phyloP scores from a whole-genome alignment of 176 grass and related monocot genomes.

The Rhynchospora breviuscula region DNA sequence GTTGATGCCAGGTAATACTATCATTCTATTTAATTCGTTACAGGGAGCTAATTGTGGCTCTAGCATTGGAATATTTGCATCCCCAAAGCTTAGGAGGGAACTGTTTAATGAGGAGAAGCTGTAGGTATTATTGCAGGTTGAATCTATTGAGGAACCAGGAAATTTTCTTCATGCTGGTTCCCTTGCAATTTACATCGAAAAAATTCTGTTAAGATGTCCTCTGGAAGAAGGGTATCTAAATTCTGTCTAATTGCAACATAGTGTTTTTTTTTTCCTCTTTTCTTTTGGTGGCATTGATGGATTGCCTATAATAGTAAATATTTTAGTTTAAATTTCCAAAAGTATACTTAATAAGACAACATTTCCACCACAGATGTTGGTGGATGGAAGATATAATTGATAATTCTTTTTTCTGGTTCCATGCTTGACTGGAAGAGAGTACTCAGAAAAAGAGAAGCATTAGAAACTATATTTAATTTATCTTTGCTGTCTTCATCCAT shows the following conservation, averaged over 20 bases:
- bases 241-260: neutral
- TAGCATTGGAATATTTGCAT: neutral
- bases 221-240: neutral
- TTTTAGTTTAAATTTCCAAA: neutral
- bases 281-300: neutral
- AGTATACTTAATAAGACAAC: neutral
- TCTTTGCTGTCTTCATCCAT: no score
- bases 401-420: neutral
- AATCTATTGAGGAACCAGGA: neutral
- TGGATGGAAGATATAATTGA: neutral
- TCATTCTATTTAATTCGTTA: neutral
- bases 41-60: neutral
- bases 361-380: neutral
- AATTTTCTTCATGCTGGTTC: constrained; percentile 5
- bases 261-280: no score
- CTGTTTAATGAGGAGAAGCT: no score
- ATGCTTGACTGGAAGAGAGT: neutral
- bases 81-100: neutral
- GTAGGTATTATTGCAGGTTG: no score
- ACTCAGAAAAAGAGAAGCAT: neutral
- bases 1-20: neutral
- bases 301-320: neutral
- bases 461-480: neutral
- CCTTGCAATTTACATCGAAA: constrained; percentile 12
- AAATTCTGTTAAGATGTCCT: constrained; percentile 1